These are phyloP conservation scores for Suhomyces choctaworum DNA, from an alignment of 1,139 yeast species.

Conservation along the genomic window DNA sequence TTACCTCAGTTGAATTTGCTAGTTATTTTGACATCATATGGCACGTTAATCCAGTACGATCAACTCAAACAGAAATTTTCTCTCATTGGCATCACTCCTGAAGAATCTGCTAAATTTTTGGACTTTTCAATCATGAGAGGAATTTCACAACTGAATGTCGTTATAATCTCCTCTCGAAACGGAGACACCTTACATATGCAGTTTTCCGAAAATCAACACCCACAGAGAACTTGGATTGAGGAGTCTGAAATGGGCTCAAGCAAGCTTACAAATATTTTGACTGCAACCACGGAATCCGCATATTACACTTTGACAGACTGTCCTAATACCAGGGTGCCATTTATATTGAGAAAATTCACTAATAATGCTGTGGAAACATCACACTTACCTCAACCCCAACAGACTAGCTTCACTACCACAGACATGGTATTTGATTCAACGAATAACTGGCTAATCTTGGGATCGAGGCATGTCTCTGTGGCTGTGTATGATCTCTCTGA, in stretches of 20 bases:
- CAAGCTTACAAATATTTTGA: conserved; percentile 58
- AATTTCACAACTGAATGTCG: conserved; percentile 38
- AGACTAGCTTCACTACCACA: conserved; percentile 58
- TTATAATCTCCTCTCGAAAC: conserved; percentile 51
- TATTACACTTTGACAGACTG: conserved; percentile 56
- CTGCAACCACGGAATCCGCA: conserved; percentile 23
- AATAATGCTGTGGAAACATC: conserved; percentile 17
- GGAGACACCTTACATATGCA: conserved; percentile 54
- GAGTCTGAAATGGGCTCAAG: conserved; percentile 25
- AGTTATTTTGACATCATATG: conserved; percentile 63
- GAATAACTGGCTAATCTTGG: conserved; percentile 52
- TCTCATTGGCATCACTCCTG: conserved; percentile 31
- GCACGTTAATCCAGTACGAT: conserved; percentile 45
- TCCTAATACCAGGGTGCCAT: conserved; percentile 63
- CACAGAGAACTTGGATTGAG: conserved; percentile 24
- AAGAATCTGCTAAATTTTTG: conserved; percentile 30
- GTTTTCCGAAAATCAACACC: conserved; percentile 28
- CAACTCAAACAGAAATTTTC: conserved; percentile 18
- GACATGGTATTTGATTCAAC: conserved; percentile 46
- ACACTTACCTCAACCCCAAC: conserved; percentile 38
- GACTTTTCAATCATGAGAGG: conserved; percentile 56
- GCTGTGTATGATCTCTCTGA: conserved; percentile 47
- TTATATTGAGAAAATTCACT: conserved; percentile 46
- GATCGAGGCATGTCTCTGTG: conserved; percentile 71
- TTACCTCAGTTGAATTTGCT: conserved; percentile 38